Base-by-base conservation (phyloP, 2,329 filamentous ascomycete species). In the Phyllachora maydis region DNA sequence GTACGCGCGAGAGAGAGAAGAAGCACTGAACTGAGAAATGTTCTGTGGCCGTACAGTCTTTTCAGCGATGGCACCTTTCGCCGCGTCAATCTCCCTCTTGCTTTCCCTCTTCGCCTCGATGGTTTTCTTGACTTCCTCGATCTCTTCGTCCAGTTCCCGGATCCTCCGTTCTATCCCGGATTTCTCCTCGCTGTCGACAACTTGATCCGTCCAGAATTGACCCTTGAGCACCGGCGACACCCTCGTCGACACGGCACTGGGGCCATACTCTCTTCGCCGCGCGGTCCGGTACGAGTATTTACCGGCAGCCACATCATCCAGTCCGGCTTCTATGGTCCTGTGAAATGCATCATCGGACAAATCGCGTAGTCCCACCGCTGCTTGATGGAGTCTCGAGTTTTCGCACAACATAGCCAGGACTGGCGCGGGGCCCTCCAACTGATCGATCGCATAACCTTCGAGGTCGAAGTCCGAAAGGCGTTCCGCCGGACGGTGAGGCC, bases 331-430 rank as follows among this genome's bases (percentile, higher is more conserved):
- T n/a, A n/a, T 81, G 69, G 18, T 62, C 54, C 16, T 77, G 63
- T 3, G 46, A 63, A 16, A 83, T n/a, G n/a, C n/a, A n/a, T n/a
- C n/a, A n/a, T n/a, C n/a, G n/a, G n/a, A n/a, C n/a, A n/a, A n/a
- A n/a, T n/a, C n/a, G n/a, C n/a, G n/a, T n/a, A n/a, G n/a, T n/a
- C n/a, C n/a, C n/a, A n/a, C n/a, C n/a, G n/a, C n/a, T n/a, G n/a
- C n/a, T n/a, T n/a, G n/a, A n/a, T n/a, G n/a, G n/a, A n/a, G n/a
- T n/a, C n/a, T n/a, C n/a, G n/a, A n/a, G n/a, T n/a, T n/a, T n/a
- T n/a, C 62, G 44, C 82, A 93, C 12, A 98, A 62, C 75, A 91
- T 88, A 5, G 79, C 74, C 16, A 95, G 51, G 2, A 98, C 78
- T 2, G 77, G 63, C 2, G 73, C 68, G 0, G 90, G 90, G 0